phyloP scores from a whole-genome alignment of 2,329 filamentous ascomycete species.

The Mycosphaerella sp. region DNA sequence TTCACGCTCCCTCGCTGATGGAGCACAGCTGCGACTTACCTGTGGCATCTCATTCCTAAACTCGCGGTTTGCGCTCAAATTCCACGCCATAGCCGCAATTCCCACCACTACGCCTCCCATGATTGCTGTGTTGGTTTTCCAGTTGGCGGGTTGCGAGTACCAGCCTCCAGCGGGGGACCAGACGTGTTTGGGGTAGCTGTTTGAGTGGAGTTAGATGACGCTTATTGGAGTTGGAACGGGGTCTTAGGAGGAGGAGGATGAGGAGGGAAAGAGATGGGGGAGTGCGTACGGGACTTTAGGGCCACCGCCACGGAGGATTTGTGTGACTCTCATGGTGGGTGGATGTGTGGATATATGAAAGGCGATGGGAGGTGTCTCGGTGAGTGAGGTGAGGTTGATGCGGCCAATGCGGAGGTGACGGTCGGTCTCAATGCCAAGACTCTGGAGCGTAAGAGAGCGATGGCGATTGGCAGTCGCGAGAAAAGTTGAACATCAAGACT shows the following conservation, averaged over 20 bases:
- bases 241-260: too few relatives aligned
- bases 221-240: too few relatives aligned
- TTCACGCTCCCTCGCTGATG: too few relatives aligned
- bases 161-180: slow-evolving; percentile 98
- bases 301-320: slow-evolving; percentile 59
- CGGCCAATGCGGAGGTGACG: slow-evolving; percentile 5
- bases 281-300: slow-evolving; percentile 63
- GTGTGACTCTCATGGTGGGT: slow-evolving; percentile 28
- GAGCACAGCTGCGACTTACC: slow-evolving; percentile 16
- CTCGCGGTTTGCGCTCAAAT: slow-evolving; percentile 65
- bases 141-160: slow-evolving; percentile 93
- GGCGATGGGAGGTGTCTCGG: slow-evolving; percentile 1
- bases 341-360: not conserved
- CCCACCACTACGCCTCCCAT: slow-evolving; percentile 63
- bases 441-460: not conserved
- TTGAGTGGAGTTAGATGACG: too few relatives aligned
- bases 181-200: slow-evolving; percentile 57
- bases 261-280: too few relatives aligned
- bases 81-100: slow-evolving; percentile 62
- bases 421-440: not conserved
- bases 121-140: slow-evolving; percentile 83
- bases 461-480: not conserved
- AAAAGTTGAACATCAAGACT: not conserved
- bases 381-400: slow-evolving; percentile 19
- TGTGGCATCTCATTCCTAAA: slow-evolving; percentile 68